phyloP scores from a whole-genome alignment of 129 eudicot species.

The Erigeron canadensis region DNA sequence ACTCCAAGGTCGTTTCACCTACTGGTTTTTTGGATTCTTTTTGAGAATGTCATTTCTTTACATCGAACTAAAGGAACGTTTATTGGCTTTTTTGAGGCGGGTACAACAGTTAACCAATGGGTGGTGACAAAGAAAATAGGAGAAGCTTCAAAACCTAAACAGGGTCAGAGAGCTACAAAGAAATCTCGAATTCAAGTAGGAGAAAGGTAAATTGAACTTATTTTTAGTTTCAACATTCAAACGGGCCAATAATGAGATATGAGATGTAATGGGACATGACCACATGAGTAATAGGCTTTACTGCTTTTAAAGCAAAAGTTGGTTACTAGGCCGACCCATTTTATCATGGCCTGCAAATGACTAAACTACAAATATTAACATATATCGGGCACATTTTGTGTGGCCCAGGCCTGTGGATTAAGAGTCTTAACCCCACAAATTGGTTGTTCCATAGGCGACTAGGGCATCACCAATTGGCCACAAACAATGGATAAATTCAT shows the following conservation, averaged over 20 bases:
- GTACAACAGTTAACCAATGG: slow-evolving; percentile 68
- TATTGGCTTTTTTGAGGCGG: slow-evolving; percentile 57
- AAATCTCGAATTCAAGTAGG: slow-evolving; percentile 46
- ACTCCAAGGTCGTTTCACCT: slow-evolving; percentile 85
- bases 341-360: neutral
- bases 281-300: too few relatives aligned
- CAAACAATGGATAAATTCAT: neutral
- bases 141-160: slow-evolving; percentile 51
- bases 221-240: neutral
- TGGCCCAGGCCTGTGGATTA: neutral
- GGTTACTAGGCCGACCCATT: too few relatives aligned
- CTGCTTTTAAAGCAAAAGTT: too few relatives aligned
- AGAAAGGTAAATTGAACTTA: slow-evolving; percentile 41
- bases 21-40: slow-evolving; percentile 67
- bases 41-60: slow-evolving; percentile 74
- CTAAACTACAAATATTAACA: neutral
- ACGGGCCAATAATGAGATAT: neutral
- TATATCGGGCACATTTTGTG: neutral
- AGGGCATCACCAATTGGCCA: neutral
- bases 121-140: slow-evolving; percentile 76
- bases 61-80: slow-evolving; percentile 75
- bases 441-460: neutral
- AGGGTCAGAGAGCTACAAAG: slow-evolving; percentile 37
- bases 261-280: too few relatives aligned
- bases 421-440: neutral